Evolutionary conservation across 352 stramenopile species (phyloP).

Genomic region (Blastocystis sp.): DNA sequence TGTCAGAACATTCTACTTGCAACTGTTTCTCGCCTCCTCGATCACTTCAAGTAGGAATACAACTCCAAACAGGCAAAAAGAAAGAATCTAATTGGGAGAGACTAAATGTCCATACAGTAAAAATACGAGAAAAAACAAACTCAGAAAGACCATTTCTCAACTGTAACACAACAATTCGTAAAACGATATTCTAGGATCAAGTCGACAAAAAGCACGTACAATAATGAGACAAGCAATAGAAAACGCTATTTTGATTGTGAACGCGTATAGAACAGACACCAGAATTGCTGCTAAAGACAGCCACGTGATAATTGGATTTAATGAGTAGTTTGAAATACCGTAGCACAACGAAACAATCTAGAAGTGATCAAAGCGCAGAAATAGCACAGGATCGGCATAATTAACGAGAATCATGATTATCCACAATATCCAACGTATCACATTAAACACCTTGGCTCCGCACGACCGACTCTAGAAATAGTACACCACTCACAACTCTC

Average conservation of each 20-base stretch:
- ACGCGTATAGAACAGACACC: not conserved
- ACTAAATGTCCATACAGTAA: not conserved
- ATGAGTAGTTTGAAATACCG: not conserved
- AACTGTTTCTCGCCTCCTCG: constrained; percentile 50
- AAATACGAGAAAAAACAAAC: not conserved
- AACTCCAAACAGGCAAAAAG: not conserved
- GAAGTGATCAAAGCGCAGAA: not conserved
- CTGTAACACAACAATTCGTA: constrained; percentile 4
- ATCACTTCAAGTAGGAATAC: constrained; percentile 18
- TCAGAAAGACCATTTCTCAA: not conserved
- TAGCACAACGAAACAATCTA: constrained; percentile 3
- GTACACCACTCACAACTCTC: not conserved
- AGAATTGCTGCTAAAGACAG: constrained; percentile 7
- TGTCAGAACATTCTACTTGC: constrained; percentile 8
- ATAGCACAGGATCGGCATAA: not conserved
- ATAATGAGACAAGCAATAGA: not conserved
- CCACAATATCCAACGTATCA: constrained; percentile 32
- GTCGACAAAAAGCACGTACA: not conserved
- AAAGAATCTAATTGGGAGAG: not conserved
- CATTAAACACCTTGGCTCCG: not conserved
- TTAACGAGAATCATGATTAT: constrained; percentile 17
- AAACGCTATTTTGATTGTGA: not conserved
- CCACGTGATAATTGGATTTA: not conserved
- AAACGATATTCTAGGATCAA: constrained; percentile 5
- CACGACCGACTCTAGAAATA: not conserved